Percentiles rank a stretch among this genome's conserved stretches.
phyloP scores from a whole-genome alignment of 1,284 basidiomycete genomes.

The Leccinum griseonigrum region DNA sequence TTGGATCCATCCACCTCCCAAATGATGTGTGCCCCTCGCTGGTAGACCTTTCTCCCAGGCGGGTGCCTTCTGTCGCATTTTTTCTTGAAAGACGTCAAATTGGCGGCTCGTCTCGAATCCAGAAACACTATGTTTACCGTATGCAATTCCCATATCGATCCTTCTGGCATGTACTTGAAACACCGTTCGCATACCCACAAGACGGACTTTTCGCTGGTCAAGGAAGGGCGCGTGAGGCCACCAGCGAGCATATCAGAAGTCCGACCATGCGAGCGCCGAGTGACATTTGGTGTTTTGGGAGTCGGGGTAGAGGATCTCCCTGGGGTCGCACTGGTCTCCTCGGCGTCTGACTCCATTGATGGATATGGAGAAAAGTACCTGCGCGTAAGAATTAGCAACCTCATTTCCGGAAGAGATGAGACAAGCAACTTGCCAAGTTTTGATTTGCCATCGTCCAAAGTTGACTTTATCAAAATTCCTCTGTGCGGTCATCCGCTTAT shows the following conservation, averaged over 20 bases:
- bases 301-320: constrained; percentile 22
- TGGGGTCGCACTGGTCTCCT: constrained; percentile 37
- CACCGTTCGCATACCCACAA: constrained; percentile 90
- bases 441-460: constrained; percentile 75
- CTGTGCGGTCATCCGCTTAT: constrained; percentile 61
- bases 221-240: constrained; percentile 53
- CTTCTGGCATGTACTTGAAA: constrained; percentile 94
- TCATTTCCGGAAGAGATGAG: neutral
- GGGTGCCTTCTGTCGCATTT: constrained; percentile 74
- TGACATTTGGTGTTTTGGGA: constrained; percentile 46
- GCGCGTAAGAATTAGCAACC: neutral
- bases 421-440: constrained; percentile 61
- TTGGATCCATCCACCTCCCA: constrained; percentile 94
- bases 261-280: constrained; percentile 59
- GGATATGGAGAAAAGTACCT: constrained; percentile 93
- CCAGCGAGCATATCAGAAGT: constrained; percentile 70
- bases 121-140: constrained; percentile 46
- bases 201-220: constrained; percentile 46
- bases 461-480: constrained; percentile 77
- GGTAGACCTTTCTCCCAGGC: constrained; percentile 89
- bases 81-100: constrained; percentile 45
- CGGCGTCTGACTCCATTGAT: constrained; percentile 58
- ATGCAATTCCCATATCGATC: constrained; percentile 71
- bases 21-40: constrained; percentile 85
- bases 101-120: neutral